Evolutionary conservation across 2,329 filamentous ascomycete species (phyloP).

Genomic region (Mariannaea elegans): DNA sequence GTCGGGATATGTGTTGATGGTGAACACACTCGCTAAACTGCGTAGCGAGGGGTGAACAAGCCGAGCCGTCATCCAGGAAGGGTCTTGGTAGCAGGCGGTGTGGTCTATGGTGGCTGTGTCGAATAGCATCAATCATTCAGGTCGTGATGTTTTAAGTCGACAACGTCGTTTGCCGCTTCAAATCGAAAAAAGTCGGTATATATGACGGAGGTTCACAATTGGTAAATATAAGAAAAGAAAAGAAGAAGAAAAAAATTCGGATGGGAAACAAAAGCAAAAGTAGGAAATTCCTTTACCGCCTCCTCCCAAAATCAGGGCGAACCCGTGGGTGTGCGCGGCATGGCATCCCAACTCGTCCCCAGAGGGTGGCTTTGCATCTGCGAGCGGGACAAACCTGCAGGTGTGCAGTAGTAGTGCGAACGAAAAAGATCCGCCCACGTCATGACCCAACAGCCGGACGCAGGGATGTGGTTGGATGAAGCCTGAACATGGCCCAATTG

Average conservation of each 20-base stretch:
- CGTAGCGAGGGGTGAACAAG: constrained; percentile 5
- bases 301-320: not conserved
- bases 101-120: constrained; percentile 11
- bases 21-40: constrained; percentile 5
- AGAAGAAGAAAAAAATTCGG: not conserved
- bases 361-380: not conserved
- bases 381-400: not conserved
- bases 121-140: too few species aligned
- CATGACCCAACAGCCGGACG: too few species aligned
- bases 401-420: not conserved
- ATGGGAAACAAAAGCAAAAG: not conserved
- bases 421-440: too few species aligned
- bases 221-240: too few species aligned
- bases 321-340: not conserved
- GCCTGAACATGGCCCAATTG: too few species aligned
- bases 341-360: not conserved
- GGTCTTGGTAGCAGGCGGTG: too few species aligned
- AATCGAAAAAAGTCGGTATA: too few species aligned
- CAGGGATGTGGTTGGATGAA: too few species aligned
- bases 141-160: constrained; percentile 7
- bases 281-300: not conserved
- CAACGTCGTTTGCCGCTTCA: too few species aligned
- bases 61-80: constrained; percentile 23
- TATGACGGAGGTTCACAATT: too few species aligned
- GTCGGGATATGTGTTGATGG: constrained; percentile 18